Evolutionary conservation across 2,329 filamentous ascomycete genomes (phyloP).

Genomic region (Cytospora leucostoma): DNA sequence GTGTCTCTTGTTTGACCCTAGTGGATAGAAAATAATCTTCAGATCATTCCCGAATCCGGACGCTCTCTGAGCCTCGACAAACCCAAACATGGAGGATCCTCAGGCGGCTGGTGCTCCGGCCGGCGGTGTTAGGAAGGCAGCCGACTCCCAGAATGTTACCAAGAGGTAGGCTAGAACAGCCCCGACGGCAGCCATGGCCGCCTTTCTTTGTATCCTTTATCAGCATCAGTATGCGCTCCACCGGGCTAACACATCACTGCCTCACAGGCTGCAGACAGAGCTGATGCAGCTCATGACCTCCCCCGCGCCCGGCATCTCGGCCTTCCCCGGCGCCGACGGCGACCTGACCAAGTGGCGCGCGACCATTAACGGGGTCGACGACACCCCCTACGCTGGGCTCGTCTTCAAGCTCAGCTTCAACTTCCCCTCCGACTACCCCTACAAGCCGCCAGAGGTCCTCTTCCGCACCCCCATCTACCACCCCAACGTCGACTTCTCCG

Average conservation of each 20-base stretch:
- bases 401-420: slow-evolving; percentile 90
- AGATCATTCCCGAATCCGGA: not conserved
- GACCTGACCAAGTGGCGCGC: slow-evolving; percentile 92
- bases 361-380: slow-evolving; percentile 87
- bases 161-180: slow-evolving; percentile 61
- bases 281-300: slow-evolving; percentile 98
- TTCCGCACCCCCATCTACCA: slow-evolving; percentile 99
- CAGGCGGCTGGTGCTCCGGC: slow-evolving; percentile 65
- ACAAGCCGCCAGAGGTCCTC: slow-evolving; percentile 83
- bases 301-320: slow-evolving; percentile 87
- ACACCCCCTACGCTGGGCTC: slow-evolving; percentile 86
- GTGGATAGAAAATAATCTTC: not conserved
- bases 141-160: slow-evolving; percentile 72
- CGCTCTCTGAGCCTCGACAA: not conserved
- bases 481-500: slow-evolving; percentile 96
- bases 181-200: not conserved
- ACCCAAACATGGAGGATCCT: slow-evolving; percentile 54
- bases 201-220: not conserved
- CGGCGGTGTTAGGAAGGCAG: slow-evolving; percentile 55
- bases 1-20: not conserved
- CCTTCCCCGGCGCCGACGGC: slow-evolving; percentile 87
- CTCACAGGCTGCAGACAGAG: slow-evolving; percentile 85
- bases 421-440: slow-evolving; percentile 92
- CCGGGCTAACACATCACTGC: not conserved
- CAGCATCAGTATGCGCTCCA: not conserved